phyloP scores from a whole-genome alignment of 164 flowering plant species.

The Umbilicus rupestris region DNA sequence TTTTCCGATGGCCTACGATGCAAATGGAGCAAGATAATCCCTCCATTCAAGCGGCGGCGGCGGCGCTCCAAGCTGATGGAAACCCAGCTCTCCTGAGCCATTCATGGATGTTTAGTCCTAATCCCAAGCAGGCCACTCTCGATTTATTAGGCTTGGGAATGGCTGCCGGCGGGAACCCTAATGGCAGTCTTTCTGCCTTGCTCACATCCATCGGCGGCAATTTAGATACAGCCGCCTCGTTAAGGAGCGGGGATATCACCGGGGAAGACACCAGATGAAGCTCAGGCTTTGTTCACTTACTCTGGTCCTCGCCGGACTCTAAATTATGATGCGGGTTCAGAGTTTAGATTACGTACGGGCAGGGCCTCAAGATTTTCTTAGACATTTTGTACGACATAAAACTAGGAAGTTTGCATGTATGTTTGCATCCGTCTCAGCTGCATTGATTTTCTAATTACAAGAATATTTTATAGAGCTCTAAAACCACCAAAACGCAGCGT shows the following conservation, averaged over 20 bases:
- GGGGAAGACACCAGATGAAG: slow-evolving; percentile 27
- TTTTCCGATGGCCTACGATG: slow-evolving; percentile 25
- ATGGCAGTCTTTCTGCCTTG: slow-evolving; percentile 46
- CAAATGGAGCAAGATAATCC: slow-evolving; percentile 23
- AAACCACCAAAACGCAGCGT: too few relatives aligned
- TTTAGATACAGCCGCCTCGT: slow-evolving; percentile 28
- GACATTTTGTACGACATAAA: too few relatives aligned
- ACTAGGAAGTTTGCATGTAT: too few relatives aligned
- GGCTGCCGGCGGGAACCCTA: slow-evolving; percentile 45
- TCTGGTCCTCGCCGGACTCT: too few relatives aligned
- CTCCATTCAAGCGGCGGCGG: slow-evolving; percentile 34
- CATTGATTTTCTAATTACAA: too few relatives aligned
- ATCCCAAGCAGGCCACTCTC: slow-evolving; percentile 57
- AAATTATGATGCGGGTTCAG: too few relatives aligned
- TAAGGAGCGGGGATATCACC: slow-evolving; percentile 26
- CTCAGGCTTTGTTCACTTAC: too few relatives aligned
- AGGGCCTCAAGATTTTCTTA: too few relatives aligned
- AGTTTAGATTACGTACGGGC: too few relatives aligned
- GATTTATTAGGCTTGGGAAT: slow-evolving; percentile 75
- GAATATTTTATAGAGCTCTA: too few relatives aligned
- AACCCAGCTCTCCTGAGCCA: slow-evolving; percentile 50
- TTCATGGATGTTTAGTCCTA: slow-evolving; percentile 51
- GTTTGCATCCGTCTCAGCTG: too few relatives aligned
- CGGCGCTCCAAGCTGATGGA: slow-evolving; percentile 31
- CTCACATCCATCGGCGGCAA: slow-evolving; percentile 61